Evolutionary conservation across 495 filamentous ascomycete genomes (phyloP).

Genomic region (Penicillium pancosmium): DNA sequence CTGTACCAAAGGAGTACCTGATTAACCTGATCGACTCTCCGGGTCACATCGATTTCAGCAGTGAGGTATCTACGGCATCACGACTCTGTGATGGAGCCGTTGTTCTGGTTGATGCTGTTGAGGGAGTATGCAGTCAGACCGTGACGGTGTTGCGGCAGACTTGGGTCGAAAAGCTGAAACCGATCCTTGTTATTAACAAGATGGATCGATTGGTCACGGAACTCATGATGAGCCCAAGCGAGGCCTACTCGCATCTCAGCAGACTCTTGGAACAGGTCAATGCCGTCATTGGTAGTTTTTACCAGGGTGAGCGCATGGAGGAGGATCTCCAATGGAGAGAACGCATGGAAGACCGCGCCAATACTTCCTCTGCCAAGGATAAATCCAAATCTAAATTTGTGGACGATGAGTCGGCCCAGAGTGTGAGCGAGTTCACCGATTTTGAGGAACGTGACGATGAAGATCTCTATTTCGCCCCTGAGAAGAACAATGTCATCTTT

Average conservation of each 20-base stretch:
- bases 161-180: constrained; percentile 95
- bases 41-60: constrained; percentile 98
- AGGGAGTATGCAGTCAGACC: constrained; percentile 97
- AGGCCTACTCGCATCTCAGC: constrained; percentile 88
- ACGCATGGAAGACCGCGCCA: constrained; percentile 82
- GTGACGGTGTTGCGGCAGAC: constrained; percentile 94
- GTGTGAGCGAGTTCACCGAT: constrained; percentile 47
- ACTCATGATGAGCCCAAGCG: constrained; percentile 84
- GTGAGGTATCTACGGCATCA: constrained; percentile 94
- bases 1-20: constrained; percentile 81
- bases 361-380: constrained; percentile 49
- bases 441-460: constrained; percentile 96
- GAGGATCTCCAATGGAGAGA: constrained; percentile 97
- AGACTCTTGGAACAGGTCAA: constrained; percentile 95
- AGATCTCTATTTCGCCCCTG: constrained; percentile 96
- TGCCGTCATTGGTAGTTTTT: constrained; percentile 95
- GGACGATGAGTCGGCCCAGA: constrained; percentile 53
- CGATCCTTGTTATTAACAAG: constrained; percentile 95
- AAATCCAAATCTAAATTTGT: constrained; percentile 42
- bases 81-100: constrained; percentile 93
- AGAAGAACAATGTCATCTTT: constrained; percentile 99
- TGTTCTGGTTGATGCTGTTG: constrained; percentile 95
- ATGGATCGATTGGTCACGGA: constrained; percentile 94
- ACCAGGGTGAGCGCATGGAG: constrained; percentile 98
- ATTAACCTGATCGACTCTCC: constrained; percentile 99